A percentile compares a stretch with the other conserved stretches of the same genome.
Conservation (phyloP, 2,329 filamentous ascomycete species). For the Hymenoscyphus repandus region DNA sequence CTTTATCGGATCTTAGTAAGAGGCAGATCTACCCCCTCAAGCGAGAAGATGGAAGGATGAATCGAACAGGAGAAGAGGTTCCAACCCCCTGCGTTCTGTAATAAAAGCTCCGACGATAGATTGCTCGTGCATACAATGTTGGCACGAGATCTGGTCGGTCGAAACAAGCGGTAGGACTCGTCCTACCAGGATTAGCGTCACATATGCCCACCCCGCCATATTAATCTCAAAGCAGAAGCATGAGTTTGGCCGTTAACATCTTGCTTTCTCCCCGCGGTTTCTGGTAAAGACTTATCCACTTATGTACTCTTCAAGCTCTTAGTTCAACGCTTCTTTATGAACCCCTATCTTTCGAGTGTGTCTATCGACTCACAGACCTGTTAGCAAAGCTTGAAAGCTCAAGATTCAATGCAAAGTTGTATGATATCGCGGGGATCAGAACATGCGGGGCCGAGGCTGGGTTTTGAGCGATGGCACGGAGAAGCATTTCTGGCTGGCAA, state of each 20-base stretch:
- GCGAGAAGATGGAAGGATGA: constrained; percentile 9
- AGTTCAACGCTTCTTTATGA: no score
- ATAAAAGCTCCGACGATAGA: constrained; percentile 11
- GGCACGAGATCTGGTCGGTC: constrained; percentile 7
- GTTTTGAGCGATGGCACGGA: neutral
- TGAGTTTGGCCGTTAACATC: neutral
- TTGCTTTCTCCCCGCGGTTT: neutral
- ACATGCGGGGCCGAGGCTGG: constrained; percentile 4
- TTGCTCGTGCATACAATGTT: constrained; percentile 8
- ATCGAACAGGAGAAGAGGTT: neutral
- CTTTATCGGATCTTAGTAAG: constrained; percentile 1
- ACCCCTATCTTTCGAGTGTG: no score
- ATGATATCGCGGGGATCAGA: neutral
- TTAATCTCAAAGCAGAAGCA: constrained; percentile 2
- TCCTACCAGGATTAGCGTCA: constrained; percentile 1
- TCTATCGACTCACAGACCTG: no score
- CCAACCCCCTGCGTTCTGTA: constrained; percentile 2
- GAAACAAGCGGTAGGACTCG: neutral
- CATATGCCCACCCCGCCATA: constrained; percentile 3
- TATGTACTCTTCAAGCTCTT: no score
- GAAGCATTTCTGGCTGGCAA: neutral
- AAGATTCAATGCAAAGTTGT: no score
- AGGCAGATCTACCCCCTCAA: constrained; percentile 2
- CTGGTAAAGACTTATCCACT: no score
- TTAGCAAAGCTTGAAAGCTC: no score